These are phyloP conservation scores for Nemania serpens DNA, from an alignment of 2,329 filamentous ascomycete species.

Conservation along the genomic window DNA sequence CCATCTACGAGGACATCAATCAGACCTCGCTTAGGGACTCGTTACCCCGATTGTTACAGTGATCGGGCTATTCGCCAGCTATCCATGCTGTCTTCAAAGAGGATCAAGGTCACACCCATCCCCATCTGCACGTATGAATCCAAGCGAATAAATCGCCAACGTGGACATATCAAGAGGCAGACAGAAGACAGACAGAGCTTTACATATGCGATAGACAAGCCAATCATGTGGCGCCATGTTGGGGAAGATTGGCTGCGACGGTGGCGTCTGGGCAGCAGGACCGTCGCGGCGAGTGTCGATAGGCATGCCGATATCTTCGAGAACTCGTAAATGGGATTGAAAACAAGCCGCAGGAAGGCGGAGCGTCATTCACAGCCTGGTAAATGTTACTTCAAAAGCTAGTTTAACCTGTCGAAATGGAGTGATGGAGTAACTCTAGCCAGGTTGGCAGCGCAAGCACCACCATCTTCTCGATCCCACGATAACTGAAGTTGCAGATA, in stretches of 20 bases:
- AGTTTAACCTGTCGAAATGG: neutral
- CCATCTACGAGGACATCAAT: neutral
- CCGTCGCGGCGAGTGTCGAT: neutral
- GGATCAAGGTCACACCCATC: constrained; percentile 3
- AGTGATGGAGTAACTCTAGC: too few species aligned
- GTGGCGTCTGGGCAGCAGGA: constrained; percentile 16
- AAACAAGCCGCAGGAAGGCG: neutral
- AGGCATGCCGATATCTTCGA: neutral
- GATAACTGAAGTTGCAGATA: neutral
- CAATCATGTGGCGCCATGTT: constrained; percentile 19
- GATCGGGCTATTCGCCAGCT: constrained; percentile 10
- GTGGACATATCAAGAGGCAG: constrained; percentile 5
- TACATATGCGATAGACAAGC: neutral
- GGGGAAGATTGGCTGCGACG: constrained; percentile 22
- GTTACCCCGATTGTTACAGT: neutral
- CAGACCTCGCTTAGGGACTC: constrained; percentile 12
- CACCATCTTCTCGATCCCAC: neutral
- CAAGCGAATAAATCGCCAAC: constrained; percentile 8
- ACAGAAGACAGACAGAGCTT: constrained; percentile 5
- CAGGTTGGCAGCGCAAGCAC: neutral
- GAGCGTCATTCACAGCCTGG: neutral
- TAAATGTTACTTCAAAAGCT: neutral
- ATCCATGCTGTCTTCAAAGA: neutral
- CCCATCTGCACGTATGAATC: constrained; percentile 8
- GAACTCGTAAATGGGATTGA: neutral